These are phyloP conservation scores for Ceratobasidium sp. DNA, from an alignment of 1,284 basidiomycete species.

Conservation along the genomic window DNA sequence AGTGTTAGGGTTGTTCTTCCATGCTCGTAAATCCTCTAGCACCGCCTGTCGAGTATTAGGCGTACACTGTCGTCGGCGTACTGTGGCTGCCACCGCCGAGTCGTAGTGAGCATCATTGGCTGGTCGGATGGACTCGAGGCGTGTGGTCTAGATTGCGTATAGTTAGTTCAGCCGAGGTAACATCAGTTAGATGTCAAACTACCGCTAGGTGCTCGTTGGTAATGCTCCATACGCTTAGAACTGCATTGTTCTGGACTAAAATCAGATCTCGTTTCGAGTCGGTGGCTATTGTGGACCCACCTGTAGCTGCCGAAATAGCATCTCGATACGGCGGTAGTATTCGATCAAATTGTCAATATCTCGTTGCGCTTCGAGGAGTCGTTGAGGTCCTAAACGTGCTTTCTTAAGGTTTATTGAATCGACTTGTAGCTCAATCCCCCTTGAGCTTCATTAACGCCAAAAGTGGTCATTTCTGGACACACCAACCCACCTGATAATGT, in stretches of 20 bases:
- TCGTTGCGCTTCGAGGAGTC: not conserved
- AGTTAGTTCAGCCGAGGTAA: too few species aligned
- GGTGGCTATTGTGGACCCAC: not conserved
- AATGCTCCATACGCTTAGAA: not conserved
- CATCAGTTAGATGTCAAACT: not conserved
- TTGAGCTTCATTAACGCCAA: not conserved
- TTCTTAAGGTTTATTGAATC: not conserved
- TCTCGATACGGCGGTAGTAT: not conserved
- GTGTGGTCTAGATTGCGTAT: not conserved
- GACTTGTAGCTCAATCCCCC: not conserved
- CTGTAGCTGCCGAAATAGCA: not conserved
- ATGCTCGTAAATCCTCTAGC: conserved; percentile 46
- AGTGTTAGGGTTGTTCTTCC: conserved; percentile 32
- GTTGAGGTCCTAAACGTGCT: not conserved
- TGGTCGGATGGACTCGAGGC: not conserved
- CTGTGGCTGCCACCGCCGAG: too few species aligned
- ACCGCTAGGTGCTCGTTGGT: conserved; percentile 1
- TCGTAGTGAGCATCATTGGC: not conserved
- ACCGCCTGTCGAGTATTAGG: conserved; percentile 50
- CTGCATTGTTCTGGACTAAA: not conserved
- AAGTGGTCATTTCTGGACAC: not conserved
- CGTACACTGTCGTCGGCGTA: too few species aligned
- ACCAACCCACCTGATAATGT: not conserved
- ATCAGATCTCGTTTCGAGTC: too few species aligned
- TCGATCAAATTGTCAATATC: not conserved